Conservation (phyloP, 2,329 filamentous ascomycete genomes). For the Aspergillus fumigatus region DNA sequence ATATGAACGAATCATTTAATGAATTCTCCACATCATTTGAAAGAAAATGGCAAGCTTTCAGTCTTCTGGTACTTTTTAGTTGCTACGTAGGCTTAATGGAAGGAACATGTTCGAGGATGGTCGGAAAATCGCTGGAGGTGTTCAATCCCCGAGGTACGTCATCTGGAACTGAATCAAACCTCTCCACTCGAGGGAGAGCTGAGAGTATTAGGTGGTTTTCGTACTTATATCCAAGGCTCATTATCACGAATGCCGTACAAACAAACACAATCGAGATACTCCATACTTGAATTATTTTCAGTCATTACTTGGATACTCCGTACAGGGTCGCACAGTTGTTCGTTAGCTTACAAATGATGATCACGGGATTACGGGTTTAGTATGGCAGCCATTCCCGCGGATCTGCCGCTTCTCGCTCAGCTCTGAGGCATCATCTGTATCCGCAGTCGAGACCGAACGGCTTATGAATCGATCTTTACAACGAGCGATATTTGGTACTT, state of each 20-base stretch:
- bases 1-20: conserved; percentile 23
- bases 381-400: background rate
- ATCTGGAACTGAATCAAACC: background rate
- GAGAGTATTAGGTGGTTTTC: too few relatives aligned
- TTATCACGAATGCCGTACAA: too few relatives aligned
- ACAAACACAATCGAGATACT: background rate
- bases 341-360: background rate
- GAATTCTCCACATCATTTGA: conserved; percentile 1
- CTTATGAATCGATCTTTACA: background rate
- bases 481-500: background rate
- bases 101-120: background rate
- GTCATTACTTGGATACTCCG: background rate
- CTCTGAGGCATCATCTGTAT: background rate
- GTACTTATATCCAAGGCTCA: too few relatives aligned
- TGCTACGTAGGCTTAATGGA: background rate
- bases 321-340: background rate
- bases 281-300: background rate
- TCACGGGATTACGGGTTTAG: background rate
- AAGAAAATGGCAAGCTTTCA: background rate
- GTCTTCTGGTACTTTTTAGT: background rate
- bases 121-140: background rate
- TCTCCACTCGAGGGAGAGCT: background rate
- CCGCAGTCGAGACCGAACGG: background rate
- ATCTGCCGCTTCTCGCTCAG: background rate
- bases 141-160: background rate